Evolutionary conservation across 2,329 filamentous ascomycete genomes (phyloP), one percentile per base, ranked within the genome.

Genomic region (Rhynchosporium secalis): DNA sequence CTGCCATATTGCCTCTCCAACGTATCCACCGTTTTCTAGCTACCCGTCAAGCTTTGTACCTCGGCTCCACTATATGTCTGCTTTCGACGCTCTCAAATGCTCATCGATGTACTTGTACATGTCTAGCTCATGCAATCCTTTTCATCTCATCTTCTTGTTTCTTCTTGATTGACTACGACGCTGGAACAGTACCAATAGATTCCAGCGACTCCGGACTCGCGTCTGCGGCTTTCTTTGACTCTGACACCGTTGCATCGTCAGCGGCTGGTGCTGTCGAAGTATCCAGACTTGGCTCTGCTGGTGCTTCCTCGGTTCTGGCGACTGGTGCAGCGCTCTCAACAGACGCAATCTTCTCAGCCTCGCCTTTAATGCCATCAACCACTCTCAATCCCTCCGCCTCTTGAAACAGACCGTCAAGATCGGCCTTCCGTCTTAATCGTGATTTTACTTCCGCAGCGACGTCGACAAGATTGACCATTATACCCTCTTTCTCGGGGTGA

Each of bases 401-500:
- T 40, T 65, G 54, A 9, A 67, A 62, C 41, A 72, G 58, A 41
- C 60, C 68, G 28, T 74, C 75, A 6, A 72, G 62, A 48, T 75
- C 67, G 10, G 69, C 70, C 56, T 75, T 75, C 56, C 72, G 68
- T 51, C 69, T 69, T 62, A 86, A 70, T 63, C 82, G 75, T 63
- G 74, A 75, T 75, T 82, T 84, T 47, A 92, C 80, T 75, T 91
- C 88, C 12, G 78, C 75, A 2, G 86, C 84, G 72, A 93, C 77
- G 60, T 86, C 80, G 38, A 76, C 77, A 66, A 89, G 80, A 58
- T 87, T 79, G 28, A 97, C 85, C 61, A 92, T 77, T 47, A 93
- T 83, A 56, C 93, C 94, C 63, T 96, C 90, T 80, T 97, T 96
- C 75, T 96, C 91, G 0, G 92, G 88, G 80, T 97, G 90, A 31